Conservation (phyloP, 1,284 basidiomycete species). For the Omphalotus olearius region DNA sequence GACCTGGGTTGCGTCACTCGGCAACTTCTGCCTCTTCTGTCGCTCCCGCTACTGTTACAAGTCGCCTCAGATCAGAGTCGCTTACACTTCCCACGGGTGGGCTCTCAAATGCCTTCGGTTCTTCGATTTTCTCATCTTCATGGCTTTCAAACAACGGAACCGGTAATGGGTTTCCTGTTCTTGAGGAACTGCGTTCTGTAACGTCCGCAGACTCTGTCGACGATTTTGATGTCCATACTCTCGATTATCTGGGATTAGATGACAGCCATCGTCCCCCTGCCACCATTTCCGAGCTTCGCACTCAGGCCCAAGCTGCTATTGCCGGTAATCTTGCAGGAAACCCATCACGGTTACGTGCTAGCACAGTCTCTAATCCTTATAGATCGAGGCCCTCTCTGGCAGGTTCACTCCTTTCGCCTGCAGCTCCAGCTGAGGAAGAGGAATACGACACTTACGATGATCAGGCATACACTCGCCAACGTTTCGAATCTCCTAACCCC, state of each 20-base stretch:
- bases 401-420: slow-evolving; percentile 54
- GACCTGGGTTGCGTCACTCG: slow-evolving; percentile 77
- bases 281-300: slow-evolving; percentile 80
- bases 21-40: slow-evolving; percentile 32
- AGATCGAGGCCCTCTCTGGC: slow-evolving; percentile 55
- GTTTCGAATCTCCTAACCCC: slow-evolving; percentile 52
- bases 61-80: slow-evolving; percentile 86
- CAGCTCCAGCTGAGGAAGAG: slow-evolving; percentile 66
- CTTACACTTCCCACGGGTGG: slow-evolving; percentile 75
- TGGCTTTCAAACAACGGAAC: slow-evolving; percentile 72
- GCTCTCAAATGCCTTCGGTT: slow-evolving; percentile 79
- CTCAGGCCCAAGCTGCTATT: slow-evolving; percentile 85
- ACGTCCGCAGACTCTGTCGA: slow-evolving; percentile 78
- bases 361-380: slow-evolving; percentile 84
- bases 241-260: slow-evolving; percentile 93
- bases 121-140: slow-evolving; percentile 82
- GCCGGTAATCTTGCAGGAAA: slow-evolving; percentile 71
- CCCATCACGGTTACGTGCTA: slow-evolving; percentile 80
- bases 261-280: slow-evolving; percentile 67
- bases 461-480: slow-evolving; percentile 46
- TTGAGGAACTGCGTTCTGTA: slow-evolving; percentile 77
- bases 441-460: slow-evolving; percentile 63
- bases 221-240: slow-evolving; percentile 88
- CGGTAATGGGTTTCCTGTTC: slow-evolving; percentile 52
- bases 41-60: slow-evolving; percentile 57